Percentiles rank a stretch among this genome's conserved stretches.
Conservation (phyloP, 1,284 basidiomycete genomes). For the Papiliotrema terrestris region DNA sequence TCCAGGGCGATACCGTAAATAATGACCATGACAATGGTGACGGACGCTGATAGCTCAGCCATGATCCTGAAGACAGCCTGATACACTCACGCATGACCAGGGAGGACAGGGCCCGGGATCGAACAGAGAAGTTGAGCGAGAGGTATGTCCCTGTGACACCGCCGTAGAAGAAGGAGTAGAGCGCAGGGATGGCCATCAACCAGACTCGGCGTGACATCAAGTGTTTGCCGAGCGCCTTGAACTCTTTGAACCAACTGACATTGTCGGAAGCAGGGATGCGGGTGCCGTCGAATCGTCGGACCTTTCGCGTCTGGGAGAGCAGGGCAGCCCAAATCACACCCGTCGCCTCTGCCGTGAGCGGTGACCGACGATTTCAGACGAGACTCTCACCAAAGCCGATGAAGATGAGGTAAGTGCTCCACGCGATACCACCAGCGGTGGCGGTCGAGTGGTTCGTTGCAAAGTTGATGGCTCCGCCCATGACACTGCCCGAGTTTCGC, state of each 20-base stretch:
- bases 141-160: conserved; percentile 31
- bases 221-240: conserved; percentile 19
- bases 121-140: conserved; percentile 28
- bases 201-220: conserved; percentile 12
- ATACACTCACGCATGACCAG: conserved; percentile 26
- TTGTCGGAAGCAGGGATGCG: conserved; percentile 16
- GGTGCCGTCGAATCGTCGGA: conserved; percentile 27
- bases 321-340: conserved; percentile 21
- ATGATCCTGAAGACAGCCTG: not conserved
- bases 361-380: not conserved
- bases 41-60: conserved; percentile 7
- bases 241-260: conserved; percentile 19
- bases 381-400: conserved; percentile 20
- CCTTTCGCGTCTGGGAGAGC: conserved; percentile 22
- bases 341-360: conserved; percentile 11
- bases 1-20: conserved; percentile 26
- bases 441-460: conserved; percentile 16
- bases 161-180: conserved; percentile 33
- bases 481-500: conserved; percentile 19
- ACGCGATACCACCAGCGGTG: conserved; percentile 19
- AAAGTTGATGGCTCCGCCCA: conserved; percentile 25
- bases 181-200: conserved; percentile 25
- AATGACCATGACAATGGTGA: conserved; percentile 13
- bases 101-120: conserved; percentile 33
- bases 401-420: conserved; percentile 31